Evolutionary conservation across 2,329 filamentous ascomycete genomes (phyloP).

Genomic region (Aspergillus glaucus): DNA sequence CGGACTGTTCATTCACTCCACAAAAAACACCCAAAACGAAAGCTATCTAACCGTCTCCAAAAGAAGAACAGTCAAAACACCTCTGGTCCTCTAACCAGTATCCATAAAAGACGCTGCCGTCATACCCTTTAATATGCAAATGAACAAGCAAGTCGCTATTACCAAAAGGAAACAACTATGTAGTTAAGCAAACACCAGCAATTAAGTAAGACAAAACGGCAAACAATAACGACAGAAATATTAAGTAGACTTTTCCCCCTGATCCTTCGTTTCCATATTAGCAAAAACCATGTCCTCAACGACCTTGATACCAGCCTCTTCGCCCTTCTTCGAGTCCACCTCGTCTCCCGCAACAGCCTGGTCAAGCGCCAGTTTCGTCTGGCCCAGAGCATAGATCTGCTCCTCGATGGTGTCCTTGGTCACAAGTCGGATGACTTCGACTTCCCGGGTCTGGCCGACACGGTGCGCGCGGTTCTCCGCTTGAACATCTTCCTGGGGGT

Average conservation of each 20-base stretch:
- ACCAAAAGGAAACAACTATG: background rate
- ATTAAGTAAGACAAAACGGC: background rate
- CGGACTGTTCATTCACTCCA: too few species aligned
- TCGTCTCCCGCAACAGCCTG: conserved; percentile 60
- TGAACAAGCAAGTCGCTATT: background rate
- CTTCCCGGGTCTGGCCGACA: conserved; percentile 81
- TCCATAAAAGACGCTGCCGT: background rate
- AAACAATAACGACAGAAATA: background rate
- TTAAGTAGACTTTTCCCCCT: conserved; percentile 1
- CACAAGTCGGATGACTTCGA: conserved; percentile 84
- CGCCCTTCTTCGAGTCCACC: conserved; percentile 45
- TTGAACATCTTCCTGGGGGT: conserved; percentile 96
- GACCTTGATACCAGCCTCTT: conserved; percentile 45
- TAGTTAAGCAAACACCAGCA: background rate
- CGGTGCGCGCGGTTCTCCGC: conserved; percentile 95
- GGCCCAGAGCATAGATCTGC: conserved; percentile 81
- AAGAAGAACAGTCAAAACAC: conserved; percentile 1
- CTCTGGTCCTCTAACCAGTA: background rate
- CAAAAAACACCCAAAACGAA: background rate
- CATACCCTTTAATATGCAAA: background rate
- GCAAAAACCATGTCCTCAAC: conserved; percentile 46
- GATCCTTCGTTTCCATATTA: conserved; percentile 26
- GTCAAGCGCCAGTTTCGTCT: conserved; percentile 89
- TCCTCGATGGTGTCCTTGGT: conserved; percentile 81
- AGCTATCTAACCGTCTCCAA: background rate